Evolutionary conservation across 495 filamentous ascomycete genomes (phyloP), one percentile per base, ranked within the genome.

Genomic region (Penicillium coffeae): DNA sequence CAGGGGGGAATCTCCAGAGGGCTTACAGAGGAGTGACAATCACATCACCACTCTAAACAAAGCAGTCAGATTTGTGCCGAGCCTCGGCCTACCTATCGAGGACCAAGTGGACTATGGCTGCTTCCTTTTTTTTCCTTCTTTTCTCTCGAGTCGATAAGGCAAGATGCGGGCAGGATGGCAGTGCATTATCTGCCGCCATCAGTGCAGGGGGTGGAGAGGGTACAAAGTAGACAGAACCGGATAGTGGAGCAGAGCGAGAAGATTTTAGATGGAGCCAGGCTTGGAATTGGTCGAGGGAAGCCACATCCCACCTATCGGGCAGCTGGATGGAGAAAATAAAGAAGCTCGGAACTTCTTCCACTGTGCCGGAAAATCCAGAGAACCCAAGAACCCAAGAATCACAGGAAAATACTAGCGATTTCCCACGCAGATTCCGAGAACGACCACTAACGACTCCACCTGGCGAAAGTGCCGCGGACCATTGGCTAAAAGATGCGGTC

Each of bases 171-270:
- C 44, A 32, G 47, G 33, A 59, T 59, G 35, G 42, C 42, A 59
- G 55, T 62, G 52, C 59, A 56, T 62, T 62, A 62, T 62, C 59
- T 56, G 38, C 51, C 53, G 45, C 50, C 55, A 58, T 58, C 51
- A 21, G 43, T 59, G 45, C 56, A 55, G 42, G 0, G 2, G 9
- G 8, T 45, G 6, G 42, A 30, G 34, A 34, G 32, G 42, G 42
- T 20, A 30, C 25, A 35, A 30, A 37, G 14, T 4, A 38, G 13
- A 9, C 16, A 38, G 10, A 15, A 15, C 21, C 37, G 37, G 37
- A 8, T 19, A 7, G 16, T 20, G 13, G 15, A 38, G 7, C 30
- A 33, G 9, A 38, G 36, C 8, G 16, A 20, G 38, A 16, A 41
- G 38, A 2, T 2, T 38, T 38, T 38, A n/a, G n/a, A n/a, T n/a